Conservation (phyloP, 2,329 filamentous ascomycete genomes). For the Daldinia sp. region DNA sequence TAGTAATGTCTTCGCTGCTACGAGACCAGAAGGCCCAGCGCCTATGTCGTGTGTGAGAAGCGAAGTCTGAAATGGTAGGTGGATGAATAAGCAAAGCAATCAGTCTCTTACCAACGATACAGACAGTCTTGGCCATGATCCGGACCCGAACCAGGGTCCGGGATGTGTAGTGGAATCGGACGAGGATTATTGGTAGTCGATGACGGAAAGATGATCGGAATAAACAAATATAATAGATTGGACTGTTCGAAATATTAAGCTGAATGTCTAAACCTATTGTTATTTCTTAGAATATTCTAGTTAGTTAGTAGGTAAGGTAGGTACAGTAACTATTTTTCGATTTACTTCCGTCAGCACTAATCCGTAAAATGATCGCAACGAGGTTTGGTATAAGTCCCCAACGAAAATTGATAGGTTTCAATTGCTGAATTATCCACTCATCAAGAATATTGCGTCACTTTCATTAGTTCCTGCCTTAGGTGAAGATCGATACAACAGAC, state of each 20-base stretch:
- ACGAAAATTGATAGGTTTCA: neutral
- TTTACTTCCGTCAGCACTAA: neutral
- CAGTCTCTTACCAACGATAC: constrained; percentile 61
- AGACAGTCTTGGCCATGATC: constrained; percentile 61
- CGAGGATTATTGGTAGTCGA: constrained; percentile 21
- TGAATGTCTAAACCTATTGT: constrained; percentile 15
- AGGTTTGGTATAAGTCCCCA: neutral
- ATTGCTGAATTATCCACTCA: constrained; percentile 1
- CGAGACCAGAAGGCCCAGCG: constrained; percentile 76
- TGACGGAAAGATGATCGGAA: constrained; percentile 15
- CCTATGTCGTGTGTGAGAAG: constrained; percentile 57
- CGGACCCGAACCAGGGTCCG: constrained; percentile 24
- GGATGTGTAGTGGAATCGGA: constrained; percentile 23
- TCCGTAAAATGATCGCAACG: neutral
- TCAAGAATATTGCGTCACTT: constrained; percentile 1
- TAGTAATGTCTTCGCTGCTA: constrained; percentile 79
- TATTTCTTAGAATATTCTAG: neutral
- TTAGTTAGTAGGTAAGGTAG: neutral
- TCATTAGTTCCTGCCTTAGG: neutral
- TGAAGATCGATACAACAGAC: neutral
- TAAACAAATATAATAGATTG: constrained; percentile 17
- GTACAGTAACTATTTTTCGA: neutral
- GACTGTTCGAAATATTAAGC: neutral
- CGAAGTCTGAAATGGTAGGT: neutral
- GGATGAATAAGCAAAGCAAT: neutral